Percentiles rank a stretch among this genome's conserved stretches.
Conservation (phyloP, 164 flowering plant genomes). For the Stephania japonica region DNA sequence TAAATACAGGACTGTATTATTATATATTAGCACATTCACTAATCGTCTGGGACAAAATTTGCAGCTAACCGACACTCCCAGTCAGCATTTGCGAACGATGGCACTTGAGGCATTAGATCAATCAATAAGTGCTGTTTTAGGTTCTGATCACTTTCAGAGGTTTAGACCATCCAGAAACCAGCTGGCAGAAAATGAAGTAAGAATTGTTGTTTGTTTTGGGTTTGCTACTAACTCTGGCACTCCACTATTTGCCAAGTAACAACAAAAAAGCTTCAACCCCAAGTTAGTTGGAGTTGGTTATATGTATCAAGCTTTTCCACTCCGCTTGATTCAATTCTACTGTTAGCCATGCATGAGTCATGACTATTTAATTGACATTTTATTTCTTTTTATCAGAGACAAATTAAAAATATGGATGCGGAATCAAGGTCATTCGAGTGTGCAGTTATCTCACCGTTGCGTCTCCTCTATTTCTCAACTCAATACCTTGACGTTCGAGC, state of each 20-base stretch:
- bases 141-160: conserved; percentile 62
- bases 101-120: conserved; percentile 91
- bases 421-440: conserved; percentile 63
- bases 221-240: not conserved
- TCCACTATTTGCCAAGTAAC: not conserved
- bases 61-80: conserved; percentile 83
- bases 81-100: conserved; percentile 61
- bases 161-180: conserved; percentile 17
- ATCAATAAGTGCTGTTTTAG: conserved; percentile 86
- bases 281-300: too few relatives aligned
- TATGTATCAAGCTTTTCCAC: too few relatives aligned
- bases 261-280: too few relatives aligned
- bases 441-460: conserved; percentile 72
- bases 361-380: not conserved
- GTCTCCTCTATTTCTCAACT: conserved; percentile 53
- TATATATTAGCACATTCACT: not conserved
- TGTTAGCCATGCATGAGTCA: too few relatives aligned
- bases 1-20: not conserved
- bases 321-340: too few relatives aligned
- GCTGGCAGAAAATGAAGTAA: conserved; percentile 37
- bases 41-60: conserved; percentile 9
- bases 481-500: conserved; percentile 64
- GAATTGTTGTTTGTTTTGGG: conserved; percentile 11
- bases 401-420: conserved; percentile 28
- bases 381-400: conserved; percentile 12